Evolutionary conservation across 176 grass and related monocot genomes (phyloP), one percentile per base, ranked within the genome.

Genomic region (Zoysia japonica): DNA sequence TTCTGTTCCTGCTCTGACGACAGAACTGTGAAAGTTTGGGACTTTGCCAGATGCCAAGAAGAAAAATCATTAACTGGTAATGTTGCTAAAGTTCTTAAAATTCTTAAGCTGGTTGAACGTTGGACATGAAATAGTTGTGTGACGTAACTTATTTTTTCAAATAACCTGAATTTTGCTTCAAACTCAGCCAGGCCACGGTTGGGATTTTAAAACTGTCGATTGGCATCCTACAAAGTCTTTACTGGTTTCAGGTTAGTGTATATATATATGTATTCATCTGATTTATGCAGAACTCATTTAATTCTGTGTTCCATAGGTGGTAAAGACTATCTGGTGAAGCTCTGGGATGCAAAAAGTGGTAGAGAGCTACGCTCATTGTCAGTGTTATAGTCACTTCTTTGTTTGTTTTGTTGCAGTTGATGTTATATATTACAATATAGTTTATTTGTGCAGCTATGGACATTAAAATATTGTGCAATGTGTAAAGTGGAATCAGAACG

Each of bases 401-500:
- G 28, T 28, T 28, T 28, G 43, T 78, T 78, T 81, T 88, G 55
- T 49, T 78, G 60, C 49, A 65, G 61, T 46, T 41, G 43, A 78
- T 74, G 37, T 10, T 89, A 66, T 87, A 42, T 80, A 37, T 65
- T 54, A 71, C 65, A 71, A 14, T 52, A 78, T 81, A 67, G 72
- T 44, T 54, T 86, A 63, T 80, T 63, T 87, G 41, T 93, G 81
- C 86, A 98, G 92, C 78, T 92, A 98, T 84, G 96, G 92, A 82
- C 96, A 98, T 72, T 95, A 98, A 88, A 98, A 98, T 62, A 98
- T 91, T 72, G 96, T 98, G 65, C 90, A 94, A 59, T 93, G 92
- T 87, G 96, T 99, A 46, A 99, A 95, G 80, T 99, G 96, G 96
- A 99, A 99, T 85, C 96, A 93, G 78, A 99, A 99, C 85, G 96